Evolutionary conservation across 2,329 filamentous ascomycete species (phyloP).

Genomic region (Fusarium sp.): DNA sequence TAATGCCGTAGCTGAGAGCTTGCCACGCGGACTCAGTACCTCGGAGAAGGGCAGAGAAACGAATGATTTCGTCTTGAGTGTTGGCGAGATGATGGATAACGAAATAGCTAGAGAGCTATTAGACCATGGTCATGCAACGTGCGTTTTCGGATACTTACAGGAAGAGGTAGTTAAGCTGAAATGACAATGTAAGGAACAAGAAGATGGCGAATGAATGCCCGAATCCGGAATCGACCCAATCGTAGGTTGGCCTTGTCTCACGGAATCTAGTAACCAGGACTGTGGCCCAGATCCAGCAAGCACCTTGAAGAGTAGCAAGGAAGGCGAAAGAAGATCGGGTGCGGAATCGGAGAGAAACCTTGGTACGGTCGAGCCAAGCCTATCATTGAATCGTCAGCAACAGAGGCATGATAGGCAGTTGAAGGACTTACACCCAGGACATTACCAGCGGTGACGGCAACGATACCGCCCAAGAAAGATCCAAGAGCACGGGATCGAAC

Average conservation of each 20-base stretch:
- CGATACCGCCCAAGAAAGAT: conserved; percentile 74
- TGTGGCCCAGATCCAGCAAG: conserved; percentile 78
- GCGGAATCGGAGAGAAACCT: conserved; percentile 62
- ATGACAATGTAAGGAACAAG: conserved; percentile 71
- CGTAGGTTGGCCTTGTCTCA: conserved; percentile 66
- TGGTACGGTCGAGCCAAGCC: conserved; percentile 67
- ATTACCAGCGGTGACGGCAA: conserved; percentile 73
- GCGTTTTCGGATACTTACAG: conserved; percentile 54
- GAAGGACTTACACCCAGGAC: conserved; percentile 64
- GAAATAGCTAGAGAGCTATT: conserved; percentile 64
- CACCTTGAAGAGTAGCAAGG: conserved; percentile 68
- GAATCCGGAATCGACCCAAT: conserved; percentile 72
- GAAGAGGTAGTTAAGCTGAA: conserved; percentile 79
- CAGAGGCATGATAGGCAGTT: background rate
- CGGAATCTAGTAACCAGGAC: conserved; percentile 70
- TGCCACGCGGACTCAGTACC: conserved; percentile 79
- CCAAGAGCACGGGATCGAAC: conserved; percentile 75
- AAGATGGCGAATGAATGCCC: conserved; percentile 73
- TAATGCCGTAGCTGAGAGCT: conserved; percentile 75
- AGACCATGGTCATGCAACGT: background rate
- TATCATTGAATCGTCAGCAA: conserved; percentile 21
- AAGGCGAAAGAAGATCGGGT: conserved; percentile 63
- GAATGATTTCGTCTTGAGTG: conserved; percentile 70
- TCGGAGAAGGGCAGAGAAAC: conserved; percentile 72
- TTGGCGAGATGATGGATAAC: conserved; percentile 72